phyloP scores from a whole-genome alignment of 2,329 filamentous ascomycete species.

The Xylariaceae sp. region DNA sequence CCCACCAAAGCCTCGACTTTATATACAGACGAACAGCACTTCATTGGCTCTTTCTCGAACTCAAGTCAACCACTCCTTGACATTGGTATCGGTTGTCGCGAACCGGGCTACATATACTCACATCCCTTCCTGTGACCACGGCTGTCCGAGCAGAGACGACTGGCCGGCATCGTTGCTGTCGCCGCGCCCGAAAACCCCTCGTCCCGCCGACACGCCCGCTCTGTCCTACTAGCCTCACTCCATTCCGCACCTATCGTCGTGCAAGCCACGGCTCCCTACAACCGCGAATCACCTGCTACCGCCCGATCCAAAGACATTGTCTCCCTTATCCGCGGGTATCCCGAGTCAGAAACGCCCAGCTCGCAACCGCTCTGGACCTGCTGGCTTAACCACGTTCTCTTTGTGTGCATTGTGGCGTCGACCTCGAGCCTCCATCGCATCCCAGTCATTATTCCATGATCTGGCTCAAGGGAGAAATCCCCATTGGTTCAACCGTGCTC shows the following conservation, averaged over 20 bases:
- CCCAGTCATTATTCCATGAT: neutral
- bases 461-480: neutral
- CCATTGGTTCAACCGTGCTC: neutral
- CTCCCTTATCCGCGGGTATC: conserved; percentile 16
- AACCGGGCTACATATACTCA: too few species aligned
- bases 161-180: too few species aligned
- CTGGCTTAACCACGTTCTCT: conserved; percentile 18
- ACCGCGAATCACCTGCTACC: neutral
- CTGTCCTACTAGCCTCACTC: neutral
- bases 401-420: conserved; percentile 20
- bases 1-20: too few species aligned
- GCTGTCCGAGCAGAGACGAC: too few species aligned
- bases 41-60: too few species aligned
- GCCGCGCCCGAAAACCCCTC: too few species aligned
- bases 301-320: neutral
- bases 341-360: conserved; percentile 14
- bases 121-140: too few species aligned
- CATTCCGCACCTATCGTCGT: neutral
- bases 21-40: too few species aligned
- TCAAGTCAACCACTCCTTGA: too few species aligned
- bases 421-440: conserved; percentile 8
- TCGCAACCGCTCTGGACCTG: conserved; percentile 12
- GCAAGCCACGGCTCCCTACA: conserved; percentile 5
- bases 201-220: neutral
- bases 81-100: too few species aligned